A percentile compares a stretch with the other conserved stretches of the same genome.
These are phyloP conservation scores for Colletotrichum tropicicola DNA, from an alignment of 2,329 filamentous ascomycete genomes.

Conservation along the genomic window DNA sequence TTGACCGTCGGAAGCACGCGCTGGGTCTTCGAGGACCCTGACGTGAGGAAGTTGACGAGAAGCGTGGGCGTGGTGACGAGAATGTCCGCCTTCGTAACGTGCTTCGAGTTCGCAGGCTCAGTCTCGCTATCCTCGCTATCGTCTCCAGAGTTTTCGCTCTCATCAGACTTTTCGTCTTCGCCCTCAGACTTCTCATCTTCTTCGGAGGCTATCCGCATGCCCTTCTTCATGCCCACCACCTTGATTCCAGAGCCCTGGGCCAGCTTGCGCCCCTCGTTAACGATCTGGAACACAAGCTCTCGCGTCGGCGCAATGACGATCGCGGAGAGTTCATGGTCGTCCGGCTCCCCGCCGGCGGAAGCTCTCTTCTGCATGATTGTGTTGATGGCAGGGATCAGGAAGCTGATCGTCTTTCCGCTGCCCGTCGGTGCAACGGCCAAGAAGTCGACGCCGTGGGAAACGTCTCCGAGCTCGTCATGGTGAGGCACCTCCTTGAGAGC, in stretches of 20 bases:
- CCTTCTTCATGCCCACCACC: slow-evolving; percentile 85
- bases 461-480: slow-evolving; percentile 41
- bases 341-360: slow-evolving; percentile 45
- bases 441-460: slow-evolving; percentile 69
- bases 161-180: slow-evolving; percentile 37
- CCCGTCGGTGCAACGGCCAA: slow-evolving; percentile 92
- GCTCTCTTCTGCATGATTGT: slow-evolving; percentile 69
- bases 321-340: slow-evolving; percentile 65
- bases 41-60: slow-evolving; percentile 73
- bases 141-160: slow-evolving; percentile 44
- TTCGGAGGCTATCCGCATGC: slow-evolving; percentile 63
- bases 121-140: slow-evolving; percentile 44
- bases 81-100: slow-evolving; percentile 77
- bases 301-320: slow-evolving; percentile 82
- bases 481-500: slow-evolving; percentile 52
- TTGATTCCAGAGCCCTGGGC: slow-evolving; percentile 79
- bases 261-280: slow-evolving; percentile 87
- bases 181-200: slow-evolving; percentile 41
- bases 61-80: slow-evolving; percentile 83
- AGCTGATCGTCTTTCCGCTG: slow-evolving; percentile 95
- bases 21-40: slow-evolving; percentile 51
- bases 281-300: slow-evolving; percentile 82
- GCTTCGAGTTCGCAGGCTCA: slow-evolving; percentile 41
- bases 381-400: slow-evolving; percentile 87
- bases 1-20: slow-evolving; percentile 72